Conservation (phyloP, 73 alveolate genomes). For the Tetrahymena thermophila region DNA sequence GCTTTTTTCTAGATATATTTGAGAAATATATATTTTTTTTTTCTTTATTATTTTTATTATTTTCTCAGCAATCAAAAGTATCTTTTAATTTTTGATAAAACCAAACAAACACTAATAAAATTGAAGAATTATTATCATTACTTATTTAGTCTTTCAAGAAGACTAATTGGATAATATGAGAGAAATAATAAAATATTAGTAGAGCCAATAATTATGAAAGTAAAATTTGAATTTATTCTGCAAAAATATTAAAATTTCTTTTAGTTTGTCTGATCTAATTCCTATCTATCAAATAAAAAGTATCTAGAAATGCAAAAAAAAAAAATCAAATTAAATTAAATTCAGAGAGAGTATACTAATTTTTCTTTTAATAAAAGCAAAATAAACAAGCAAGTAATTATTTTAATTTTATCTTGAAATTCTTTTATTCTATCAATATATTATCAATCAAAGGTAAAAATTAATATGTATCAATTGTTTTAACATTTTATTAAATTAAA, state of each 20-base stretch:
- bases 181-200: neutral
- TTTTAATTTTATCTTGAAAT: too few relatives aligned
- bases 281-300: neutral
- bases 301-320: neutral
- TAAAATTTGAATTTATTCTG: too few relatives aligned
- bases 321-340: neutral
- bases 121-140: neutral
- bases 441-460: too few relatives aligned
- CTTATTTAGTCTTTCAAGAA: neutral
- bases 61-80: neutral
- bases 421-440: too few relatives aligned
- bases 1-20: neutral
- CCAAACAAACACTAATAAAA: neutral
- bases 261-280: neutral
- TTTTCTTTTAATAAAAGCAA: too few relatives aligned
- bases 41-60: neutral
- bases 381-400: too few relatives aligned
- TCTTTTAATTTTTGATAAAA: neutral
- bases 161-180: too few relatives aligned
- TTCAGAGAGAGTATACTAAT: too few relatives aligned
- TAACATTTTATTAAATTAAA: too few relatives aligned
- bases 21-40: neutral
- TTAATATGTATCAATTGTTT: too few relatives aligned
- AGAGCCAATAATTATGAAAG: too few relatives aligned
- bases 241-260: too few relatives aligned